Percentiles rank a stretch among this genome's conserved stretches.
Conservation (phyloP, 192 early-diverging fungal species). For the Entomortierella lignicola region DNA sequence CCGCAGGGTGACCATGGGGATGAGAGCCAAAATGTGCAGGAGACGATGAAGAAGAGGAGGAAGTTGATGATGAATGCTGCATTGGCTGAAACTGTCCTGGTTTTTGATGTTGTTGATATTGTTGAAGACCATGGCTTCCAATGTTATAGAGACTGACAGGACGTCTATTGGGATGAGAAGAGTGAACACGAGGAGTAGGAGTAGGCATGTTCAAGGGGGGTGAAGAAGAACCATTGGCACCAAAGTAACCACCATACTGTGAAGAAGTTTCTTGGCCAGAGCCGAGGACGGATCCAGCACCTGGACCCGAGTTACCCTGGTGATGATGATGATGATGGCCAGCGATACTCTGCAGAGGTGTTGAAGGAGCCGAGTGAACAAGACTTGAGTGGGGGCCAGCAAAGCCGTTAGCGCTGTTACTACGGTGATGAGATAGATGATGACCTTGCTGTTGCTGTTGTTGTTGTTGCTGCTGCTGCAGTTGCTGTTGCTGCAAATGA, state of each 20-base stretch:
- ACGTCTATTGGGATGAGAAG: constrained; percentile 26
- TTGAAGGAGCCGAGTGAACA: constrained; percentile 44
- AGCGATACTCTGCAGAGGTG: constrained; percentile 25
- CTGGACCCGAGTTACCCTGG: neutral
- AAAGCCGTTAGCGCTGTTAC: constrained; percentile 34
- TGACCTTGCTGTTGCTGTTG: constrained; percentile 46
- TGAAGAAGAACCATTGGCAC: constrained; percentile 31
- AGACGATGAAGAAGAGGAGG: constrained; percentile 10
- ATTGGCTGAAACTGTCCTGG: constrained; percentile 21
- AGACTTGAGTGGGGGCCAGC: constrained; percentile 14
- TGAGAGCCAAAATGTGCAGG: constrained; percentile 15
- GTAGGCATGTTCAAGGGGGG: constrained; percentile 50
- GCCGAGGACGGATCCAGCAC: neutral
- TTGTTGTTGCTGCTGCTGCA: constrained; percentile 29
- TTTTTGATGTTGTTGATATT: constrained; percentile 42
- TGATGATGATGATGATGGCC: constrained; percentile 24
- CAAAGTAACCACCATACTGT: constrained; percentile 37
- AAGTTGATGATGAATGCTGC: constrained; percentile 24
- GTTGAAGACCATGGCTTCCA: constrained; percentile 28
- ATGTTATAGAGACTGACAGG: constrained; percentile 41
- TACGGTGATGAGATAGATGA: constrained; percentile 39
- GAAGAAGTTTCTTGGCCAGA: neutral
- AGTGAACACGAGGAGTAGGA: constrained; percentile 27
- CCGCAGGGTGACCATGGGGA: constrained; percentile 4
- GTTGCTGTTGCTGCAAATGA: constrained; percentile 54